A percentile compares a stretch with the other conserved stretches of the same genome.
These are phyloP conservation scores for Nakaseomyces glabratus DNA, from an alignment of 1,139 yeast species.

Conservation along the genomic window DNA sequence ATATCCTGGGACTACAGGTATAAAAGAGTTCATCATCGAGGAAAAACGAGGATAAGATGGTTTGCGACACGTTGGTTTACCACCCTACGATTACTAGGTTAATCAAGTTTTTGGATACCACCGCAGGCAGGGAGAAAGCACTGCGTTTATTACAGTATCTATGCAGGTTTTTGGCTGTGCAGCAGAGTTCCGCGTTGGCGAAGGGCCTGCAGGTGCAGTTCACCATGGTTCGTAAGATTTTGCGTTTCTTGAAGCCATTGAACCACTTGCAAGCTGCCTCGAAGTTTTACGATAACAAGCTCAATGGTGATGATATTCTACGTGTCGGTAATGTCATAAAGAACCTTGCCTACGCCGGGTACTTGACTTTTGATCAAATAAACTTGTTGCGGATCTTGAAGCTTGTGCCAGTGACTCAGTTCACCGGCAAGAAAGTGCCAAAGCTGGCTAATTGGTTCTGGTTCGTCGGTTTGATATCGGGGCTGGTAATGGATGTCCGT, in stretches of 20 bases:
- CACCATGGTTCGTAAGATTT: conserved; percentile 57
- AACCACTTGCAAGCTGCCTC: conserved; percentile 65
- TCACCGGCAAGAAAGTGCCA: conserved; percentile 33
- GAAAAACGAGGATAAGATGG: too few relatives aligned
- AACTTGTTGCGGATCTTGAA: conserved; percentile 50
- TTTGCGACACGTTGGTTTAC: conserved; percentile 9
- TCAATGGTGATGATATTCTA: conserved; percentile 52
- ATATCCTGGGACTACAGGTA: too few relatives aligned
- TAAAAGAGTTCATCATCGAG: too few relatives aligned
- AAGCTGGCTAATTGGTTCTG: conserved; percentile 55
- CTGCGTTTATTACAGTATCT: conserved; percentile 62
- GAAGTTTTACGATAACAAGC: conserved; percentile 60
- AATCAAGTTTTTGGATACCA: conserved; percentile 54
- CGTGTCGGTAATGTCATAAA: conserved; percentile 46
- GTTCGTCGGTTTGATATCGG: conserved; percentile 63
- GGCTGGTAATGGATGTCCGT: conserved; percentile 48
- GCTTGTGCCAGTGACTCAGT: conserved; percentile 29
- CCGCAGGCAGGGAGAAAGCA: conserved; percentile 69
- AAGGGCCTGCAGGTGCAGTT: conserved; percentile 52
- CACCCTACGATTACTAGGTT: conserved; percentile 67
- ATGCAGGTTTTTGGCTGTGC: conserved; percentile 58
- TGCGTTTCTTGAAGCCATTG: conserved; percentile 80
- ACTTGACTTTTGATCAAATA: conserved; percentile 65
- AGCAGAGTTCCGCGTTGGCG: conserved; percentile 49
- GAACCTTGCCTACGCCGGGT: conserved; percentile 67